phyloP scores from a whole-genome alignment of 345 rosid species.

The Crucihimalaya himalaica region DNA sequence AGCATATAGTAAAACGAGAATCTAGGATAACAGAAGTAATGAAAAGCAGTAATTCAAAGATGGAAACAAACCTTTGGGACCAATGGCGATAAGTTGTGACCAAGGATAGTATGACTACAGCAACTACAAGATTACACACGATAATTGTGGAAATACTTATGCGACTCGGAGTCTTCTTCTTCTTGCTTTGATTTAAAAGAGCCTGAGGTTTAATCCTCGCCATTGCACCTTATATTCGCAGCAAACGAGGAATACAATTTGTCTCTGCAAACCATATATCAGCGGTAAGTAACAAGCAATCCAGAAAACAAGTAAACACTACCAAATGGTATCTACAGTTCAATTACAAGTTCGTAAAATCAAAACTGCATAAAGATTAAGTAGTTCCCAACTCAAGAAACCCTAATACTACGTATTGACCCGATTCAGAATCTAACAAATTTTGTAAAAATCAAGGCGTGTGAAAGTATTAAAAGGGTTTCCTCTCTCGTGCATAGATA shows the following conservation, averaged over 20 bases:
- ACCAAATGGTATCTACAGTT: background rate
- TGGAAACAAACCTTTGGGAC: constrained; percentile 56
- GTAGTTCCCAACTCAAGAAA: constrained; percentile 8
- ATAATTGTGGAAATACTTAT: constrained; percentile 59
- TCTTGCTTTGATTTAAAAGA: constrained; percentile 75
- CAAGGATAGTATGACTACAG: constrained; percentile 49
- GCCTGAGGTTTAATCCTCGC: constrained; percentile 90
- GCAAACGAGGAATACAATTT: background rate
- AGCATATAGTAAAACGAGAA: background rate
- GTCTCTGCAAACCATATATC: constrained; percentile 18
- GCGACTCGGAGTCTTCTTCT: constrained; percentile 71
- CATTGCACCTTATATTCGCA: constrained; percentile 41
- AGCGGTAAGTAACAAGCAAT: constrained; percentile 9
- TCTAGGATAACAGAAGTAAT: background rate
- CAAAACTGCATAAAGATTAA: background rate
- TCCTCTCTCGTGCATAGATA: constrained; percentile 2
- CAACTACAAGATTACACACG: constrained; percentile 51
- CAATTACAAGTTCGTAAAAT: constrained; percentile 1
- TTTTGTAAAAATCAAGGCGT: constrained; percentile 7
- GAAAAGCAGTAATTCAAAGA: constrained; percentile 10
- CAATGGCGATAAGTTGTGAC: constrained; percentile 63
- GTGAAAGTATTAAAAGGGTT: background rate
- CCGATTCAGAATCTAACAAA: constrained; percentile 17
- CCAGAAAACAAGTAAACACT: background rate
- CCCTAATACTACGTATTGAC: background rate